Conservation (phyloP, 2,329 filamentous ascomycete species). For the Curvularia lunata region DNA sequence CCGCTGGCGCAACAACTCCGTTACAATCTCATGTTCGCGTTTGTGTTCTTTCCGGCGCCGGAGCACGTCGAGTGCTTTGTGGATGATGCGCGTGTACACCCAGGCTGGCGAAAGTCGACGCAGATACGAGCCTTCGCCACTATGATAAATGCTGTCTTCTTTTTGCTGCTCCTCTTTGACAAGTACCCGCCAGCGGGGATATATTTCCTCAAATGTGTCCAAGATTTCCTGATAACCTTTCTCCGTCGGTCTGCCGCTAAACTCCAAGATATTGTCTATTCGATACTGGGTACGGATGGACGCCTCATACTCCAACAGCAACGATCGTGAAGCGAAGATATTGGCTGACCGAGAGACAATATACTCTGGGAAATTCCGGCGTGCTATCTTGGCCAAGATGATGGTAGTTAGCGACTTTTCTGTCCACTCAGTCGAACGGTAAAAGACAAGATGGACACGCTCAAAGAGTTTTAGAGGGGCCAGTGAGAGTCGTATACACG, state of each 20-base stretch:
- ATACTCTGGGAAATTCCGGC: slow-evolving; percentile 86
- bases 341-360: slow-evolving; percentile 88
- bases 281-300: slow-evolving; percentile 81
- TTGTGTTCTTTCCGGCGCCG: slow-evolving; percentile 82
- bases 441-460: slow-evolving; percentile 93
- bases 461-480: slow-evolving; percentile 82
- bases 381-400: slow-evolving; percentile 88
- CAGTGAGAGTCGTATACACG: slow-evolving; percentile 81
- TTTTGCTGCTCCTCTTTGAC: slow-evolving; percentile 77
- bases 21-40: slow-evolving; percentile 75
- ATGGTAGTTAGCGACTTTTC: slow-evolving; percentile 96
- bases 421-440: slow-evolving; percentile 94
- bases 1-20: slow-evolving; percentile 76
- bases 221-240: slow-evolving; percentile 72
- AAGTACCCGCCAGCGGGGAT: slow-evolving; percentile 79
- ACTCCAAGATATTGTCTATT: slow-evolving; percentile 83
- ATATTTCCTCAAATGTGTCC: slow-evolving; percentile 73
- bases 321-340: slow-evolving; percentile 78
- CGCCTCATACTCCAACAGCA: slow-evolving; percentile 87
- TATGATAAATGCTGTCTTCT: slow-evolving; percentile 77
- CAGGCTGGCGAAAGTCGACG: slow-evolving; percentile 89
- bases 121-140: slow-evolving; percentile 85
- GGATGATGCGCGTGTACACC: slow-evolving; percentile 90
- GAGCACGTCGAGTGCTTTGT: slow-evolving; percentile 81
- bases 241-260: slow-evolving; percentile 71